phyloP scores from a whole-genome alignment of 768 basidiomycete species.

The Tricholoma terreum region DNA sequence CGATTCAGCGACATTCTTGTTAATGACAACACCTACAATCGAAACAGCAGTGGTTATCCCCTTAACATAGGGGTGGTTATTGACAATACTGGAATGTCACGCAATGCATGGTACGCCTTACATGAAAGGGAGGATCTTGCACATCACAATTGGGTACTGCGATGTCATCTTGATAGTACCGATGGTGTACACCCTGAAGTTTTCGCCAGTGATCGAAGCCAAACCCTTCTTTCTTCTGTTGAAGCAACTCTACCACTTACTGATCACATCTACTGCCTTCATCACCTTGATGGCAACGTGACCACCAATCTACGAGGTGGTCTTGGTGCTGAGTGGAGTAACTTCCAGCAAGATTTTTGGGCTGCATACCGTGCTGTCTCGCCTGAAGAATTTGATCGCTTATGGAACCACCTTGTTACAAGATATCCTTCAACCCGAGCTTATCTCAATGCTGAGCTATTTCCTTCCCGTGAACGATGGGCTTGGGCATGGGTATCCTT shows the following conservation, averaged over 20 bases:
- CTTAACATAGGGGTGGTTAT: slow-evolving; percentile 31
- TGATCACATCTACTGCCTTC: slow-evolving; percentile 26
- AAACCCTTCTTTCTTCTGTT: slow-evolving; percentile 16
- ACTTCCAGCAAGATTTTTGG: slow-evolving; percentile 29
- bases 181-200: slow-evolving; percentile 15
- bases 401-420: slow-evolving; percentile 16
- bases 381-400: slow-evolving; percentile 25
- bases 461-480: slow-evolving; percentile 28
- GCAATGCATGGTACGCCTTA: slow-evolving; percentile 27
- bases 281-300: slow-evolving; percentile 29
- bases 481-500: slow-evolving; percentile 30
- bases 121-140: slow-evolving; percentile 21
- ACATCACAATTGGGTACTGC: slow-evolving; percentile 21
- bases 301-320: slow-evolving; percentile 15
- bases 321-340: slow-evolving; percentile 16
- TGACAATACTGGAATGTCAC: slow-evolving; percentile 19
- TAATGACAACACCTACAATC: slow-evolving; percentile 30
- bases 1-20: slow-evolving; percentile 29
- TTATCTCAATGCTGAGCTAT: slow-evolving; percentile 28
- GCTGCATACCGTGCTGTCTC: slow-evolving; percentile 25
- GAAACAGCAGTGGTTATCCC: slow-evolving; percentile 23
- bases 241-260: slow-evolving; percentile 17
- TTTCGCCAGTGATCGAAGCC: slow-evolving; percentile 20
- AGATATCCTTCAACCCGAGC: slow-evolving; percentile 15
- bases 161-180: slow-evolving; percentile 17